Evolutionary conservation across 371 early-diverging fungal genomes (phyloP).

Genomic region (Rhizopus arrhizus): DNA sequence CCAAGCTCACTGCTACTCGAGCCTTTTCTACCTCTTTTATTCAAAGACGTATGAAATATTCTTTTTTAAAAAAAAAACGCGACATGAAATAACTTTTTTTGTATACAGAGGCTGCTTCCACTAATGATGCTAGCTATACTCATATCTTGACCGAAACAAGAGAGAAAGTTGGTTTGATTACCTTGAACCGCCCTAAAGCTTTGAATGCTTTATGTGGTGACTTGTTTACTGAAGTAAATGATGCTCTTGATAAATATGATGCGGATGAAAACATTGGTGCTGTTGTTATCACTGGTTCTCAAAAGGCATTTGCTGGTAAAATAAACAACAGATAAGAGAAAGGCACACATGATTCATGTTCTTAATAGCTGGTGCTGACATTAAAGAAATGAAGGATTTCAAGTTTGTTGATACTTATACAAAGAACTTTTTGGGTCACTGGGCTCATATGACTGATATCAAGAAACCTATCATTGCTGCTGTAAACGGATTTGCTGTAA

Average conservation of each 20-base stretch:
- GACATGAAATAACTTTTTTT: not conserved
- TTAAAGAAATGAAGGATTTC: slow-evolving; percentile 95
- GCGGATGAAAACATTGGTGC: slow-evolving; percentile 81
- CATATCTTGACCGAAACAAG: slow-evolving; percentile 78
- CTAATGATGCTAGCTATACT: slow-evolving; percentile 46
- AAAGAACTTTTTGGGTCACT: slow-evolving; percentile 89
- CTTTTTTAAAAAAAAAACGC: slow-evolving; percentile 8
- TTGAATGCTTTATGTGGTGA: slow-evolving; percentile 95
- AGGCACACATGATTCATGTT: not conserved
- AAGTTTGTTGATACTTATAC: slow-evolving; percentile 87
- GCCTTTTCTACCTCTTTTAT: slow-evolving; percentile 42
- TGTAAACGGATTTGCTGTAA: slow-evolving; percentile 95
- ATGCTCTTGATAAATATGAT: slow-evolving; percentile 82
- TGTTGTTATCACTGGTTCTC: slow-evolving; percentile 93
- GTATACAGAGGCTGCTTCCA: slow-evolving; percentile 36
- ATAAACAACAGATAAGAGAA: not conserved
- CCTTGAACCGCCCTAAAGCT: slow-evolving; percentile 93
- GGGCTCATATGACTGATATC: slow-evolving; percentile 87
- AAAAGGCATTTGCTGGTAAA: slow-evolving; percentile 93
- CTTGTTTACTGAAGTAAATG: slow-evolving; percentile 90
- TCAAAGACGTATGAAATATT: slow-evolving; percentile 37
- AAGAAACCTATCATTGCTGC: slow-evolving; percentile 97
- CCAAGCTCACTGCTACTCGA: slow-evolving; percentile 29
- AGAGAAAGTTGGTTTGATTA: slow-evolving; percentile 88
- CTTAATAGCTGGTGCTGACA: slow-evolving; percentile 92